Base-by-base conservation (phyloP, 2,329 filamentous ascomycete species). In the Curvularia sp. region DNA sequence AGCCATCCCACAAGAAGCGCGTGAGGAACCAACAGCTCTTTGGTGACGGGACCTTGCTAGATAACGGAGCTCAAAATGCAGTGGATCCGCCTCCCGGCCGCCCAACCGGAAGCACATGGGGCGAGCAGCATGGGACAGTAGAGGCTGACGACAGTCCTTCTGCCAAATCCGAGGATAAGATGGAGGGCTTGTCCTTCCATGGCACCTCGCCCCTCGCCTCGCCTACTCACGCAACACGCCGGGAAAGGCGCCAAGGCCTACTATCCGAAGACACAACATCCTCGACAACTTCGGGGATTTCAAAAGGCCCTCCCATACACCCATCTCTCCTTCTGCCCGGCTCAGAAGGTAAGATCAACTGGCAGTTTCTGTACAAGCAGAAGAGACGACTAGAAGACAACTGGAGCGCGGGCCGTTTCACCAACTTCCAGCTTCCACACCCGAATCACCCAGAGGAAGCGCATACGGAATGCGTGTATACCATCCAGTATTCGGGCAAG, bases 391-490 rank as follows among this genome's bases (percentile, higher is more conserved):
- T 99, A 13, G 95, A 99, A 78, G 87, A 89, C 7, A 98, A 99
- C 74, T 99, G 95, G 95, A 87, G 92, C 58, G 84, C 88, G 19
- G 93, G 91, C 3, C 89, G 87, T 57, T 97, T 86, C 74, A 87
- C 84, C 3, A 96, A 93, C 63, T 98, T 98, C 70, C 92, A 96
- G 74, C 84, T 99, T 1, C 95, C 95, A 0, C 92, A 97, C 70
- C 93, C 93, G 0, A 83, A 87, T 36, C 84, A 93, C 69, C 87
- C 87, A 1, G 84, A 91, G 30, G 94, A 98, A 74, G 92, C 91
- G 0, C 95, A 99, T 73, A 84, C 83, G 19, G 94, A 98, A 73
- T 98, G 93, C 75, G 93, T 99, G 12, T 99, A 99, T 77, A 94
- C 92, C 2, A 87, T 99, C 52, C 94, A 99, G 75, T 96, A 94